Percentiles rank a stretch among this genome's conserved stretches.
phyloP scores from a whole-genome alignment of 2,329 filamentous ascomycete species.

The Stachybotrys echinatus region DNA sequence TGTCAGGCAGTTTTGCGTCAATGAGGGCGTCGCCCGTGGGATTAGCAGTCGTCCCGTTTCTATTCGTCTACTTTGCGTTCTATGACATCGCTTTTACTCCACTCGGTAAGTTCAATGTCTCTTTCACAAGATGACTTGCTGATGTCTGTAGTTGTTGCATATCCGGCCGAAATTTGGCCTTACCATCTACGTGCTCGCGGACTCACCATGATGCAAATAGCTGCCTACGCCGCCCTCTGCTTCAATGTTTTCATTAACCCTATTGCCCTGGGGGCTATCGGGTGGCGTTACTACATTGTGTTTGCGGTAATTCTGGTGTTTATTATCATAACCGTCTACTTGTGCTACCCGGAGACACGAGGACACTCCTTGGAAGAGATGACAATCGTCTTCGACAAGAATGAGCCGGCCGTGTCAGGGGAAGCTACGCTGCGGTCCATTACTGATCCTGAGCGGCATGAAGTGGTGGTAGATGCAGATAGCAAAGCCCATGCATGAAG shows the following conservation, averaged over 20 bases:
- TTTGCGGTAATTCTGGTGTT: neutral
- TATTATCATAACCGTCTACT: neutral
- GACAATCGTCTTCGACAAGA: neutral
- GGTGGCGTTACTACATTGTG: neutral
- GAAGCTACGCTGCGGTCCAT: no score
- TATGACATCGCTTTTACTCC: neutral
- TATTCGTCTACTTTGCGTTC: neutral
- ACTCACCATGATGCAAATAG: neutral
- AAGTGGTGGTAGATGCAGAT: neutral
- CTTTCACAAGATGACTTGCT: no score
- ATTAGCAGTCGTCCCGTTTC: neutral
- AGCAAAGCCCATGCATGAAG: neutral
- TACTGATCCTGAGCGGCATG: neutral
- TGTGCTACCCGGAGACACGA: conserved; percentile 1
- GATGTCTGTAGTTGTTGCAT: neutral
- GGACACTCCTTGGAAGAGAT: neutral
- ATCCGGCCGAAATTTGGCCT: neutral
- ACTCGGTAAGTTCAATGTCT: neutral
- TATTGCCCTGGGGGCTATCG: neutral
- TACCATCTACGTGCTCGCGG: neutral
- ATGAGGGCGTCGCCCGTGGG: neutral
- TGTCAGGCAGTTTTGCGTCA: neutral
- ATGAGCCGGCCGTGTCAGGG: no score
- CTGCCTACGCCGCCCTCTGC: neutral
- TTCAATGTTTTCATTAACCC: neutral